Evolutionary conservation across 139 green algal genomes (phyloP), one percentile per base, ranked within the genome.

Genomic region (Gonium pectorale): DNA sequence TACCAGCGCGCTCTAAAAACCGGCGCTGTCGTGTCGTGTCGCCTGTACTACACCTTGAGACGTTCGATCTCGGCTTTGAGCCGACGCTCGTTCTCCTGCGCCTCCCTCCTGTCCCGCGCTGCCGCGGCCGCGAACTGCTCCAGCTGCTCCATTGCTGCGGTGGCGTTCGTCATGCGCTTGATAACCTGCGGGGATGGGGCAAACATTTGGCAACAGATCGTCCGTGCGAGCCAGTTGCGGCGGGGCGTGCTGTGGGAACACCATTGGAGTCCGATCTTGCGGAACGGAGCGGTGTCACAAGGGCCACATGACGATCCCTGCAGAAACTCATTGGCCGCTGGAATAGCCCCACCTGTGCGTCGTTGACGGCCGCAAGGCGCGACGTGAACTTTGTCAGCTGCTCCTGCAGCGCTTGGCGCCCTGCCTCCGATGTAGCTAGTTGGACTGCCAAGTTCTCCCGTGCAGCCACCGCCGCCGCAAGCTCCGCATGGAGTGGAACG

Each of bases 81-180:
- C n/a, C n/a, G n/a, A n/a, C n/a, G n/a, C n/a, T n/a, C n/a, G n/a
- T n/a, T n/a, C n/a, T n/a, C 74, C 56, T n/a, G 38, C n/a, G 29
- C 13, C 27, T 11, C 27, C 17, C 15, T 2, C 17, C 51, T 24
- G 38, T 70, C 56, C 38, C 11, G 3, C 31, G 41, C 59, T 26
- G 46, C 41, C 59, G 31, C 37, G 31, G 24, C 41, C 19, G 11
- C 5, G 29, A 82, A 41, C 59, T 46, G 5, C 75, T 71, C 59
- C 43, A 67, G 60, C 54, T 80, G 72, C 72, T 67, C 72, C 72
- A 54, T 35, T 15, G 68, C 38, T 13, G 52, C 52, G 15, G 72
- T 80, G 17, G 52, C 27, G 17, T 80, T 51, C 15, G 72, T 80
- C 72, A 80, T 80, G 72, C 72, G 72, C 8, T 37, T 29, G 26